Evolutionary conservation across 73 alveolate genomes (phyloP).

Genomic region (Symbiodinium pilosum): DNA sequence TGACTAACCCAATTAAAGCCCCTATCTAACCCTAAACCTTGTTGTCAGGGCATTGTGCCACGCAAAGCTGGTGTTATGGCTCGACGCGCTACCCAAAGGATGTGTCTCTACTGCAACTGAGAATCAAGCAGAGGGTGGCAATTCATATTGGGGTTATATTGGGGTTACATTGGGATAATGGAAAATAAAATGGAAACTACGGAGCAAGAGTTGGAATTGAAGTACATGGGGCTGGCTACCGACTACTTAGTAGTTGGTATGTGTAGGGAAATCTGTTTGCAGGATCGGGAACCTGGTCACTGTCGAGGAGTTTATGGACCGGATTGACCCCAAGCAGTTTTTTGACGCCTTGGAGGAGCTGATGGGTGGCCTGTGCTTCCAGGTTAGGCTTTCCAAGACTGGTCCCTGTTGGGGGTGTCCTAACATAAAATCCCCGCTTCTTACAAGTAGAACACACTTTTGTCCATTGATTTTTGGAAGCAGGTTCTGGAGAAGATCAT

Average conservation of each 20-base stretch:
- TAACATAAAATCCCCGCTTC: background rate
- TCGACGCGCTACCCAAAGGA: slow-evolving; percentile 29
- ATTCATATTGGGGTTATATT: too few relatives aligned
- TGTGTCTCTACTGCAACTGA: background rate
- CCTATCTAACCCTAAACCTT: background rate
- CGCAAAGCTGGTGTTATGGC: slow-evolving; percentile 76
- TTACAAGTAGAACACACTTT: too few relatives aligned
- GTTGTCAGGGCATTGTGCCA: slow-evolving; percentile 65
- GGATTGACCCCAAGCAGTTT: slow-evolving; percentile 66
- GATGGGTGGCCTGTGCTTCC: slow-evolving; percentile 70
- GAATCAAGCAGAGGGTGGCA: too few relatives aligned
- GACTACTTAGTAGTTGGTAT: too few relatives aligned
- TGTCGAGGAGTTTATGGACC: slow-evolving; percentile 62
- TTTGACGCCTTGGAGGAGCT: slow-evolving; percentile 54
- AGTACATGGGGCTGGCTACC: too few relatives aligned
- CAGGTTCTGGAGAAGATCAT: slow-evolving; percentile 37
- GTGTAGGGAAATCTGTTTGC: background rate
- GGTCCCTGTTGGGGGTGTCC: background rate
- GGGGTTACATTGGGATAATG: too few relatives aligned
- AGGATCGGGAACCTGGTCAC: slow-evolving; percentile 74
- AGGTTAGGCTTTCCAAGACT: background rate
- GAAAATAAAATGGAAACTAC: too few relatives aligned
- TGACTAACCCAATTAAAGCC: too few relatives aligned
- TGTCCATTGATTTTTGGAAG: too few relatives aligned
- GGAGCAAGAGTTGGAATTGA: too few relatives aligned